Evolutionary conservation across 805 yeast genomes (phyloP).

Genomic region (Debaryomyces tyrocola): DNA sequence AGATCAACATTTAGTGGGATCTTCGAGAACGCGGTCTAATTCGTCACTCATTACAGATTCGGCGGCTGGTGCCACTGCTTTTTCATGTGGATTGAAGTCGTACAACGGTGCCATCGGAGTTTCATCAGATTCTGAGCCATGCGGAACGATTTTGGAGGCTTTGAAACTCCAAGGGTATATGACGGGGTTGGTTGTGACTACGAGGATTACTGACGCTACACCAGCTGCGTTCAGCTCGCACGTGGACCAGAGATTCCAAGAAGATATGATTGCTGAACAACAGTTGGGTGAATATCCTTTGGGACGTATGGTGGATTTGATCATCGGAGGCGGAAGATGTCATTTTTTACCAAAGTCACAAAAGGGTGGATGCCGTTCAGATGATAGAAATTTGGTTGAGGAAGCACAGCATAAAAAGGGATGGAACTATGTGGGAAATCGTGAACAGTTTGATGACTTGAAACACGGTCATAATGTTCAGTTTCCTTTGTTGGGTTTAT

Average conservation of each 20-base stretch:
- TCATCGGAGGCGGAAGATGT: constrained; percentile 90
- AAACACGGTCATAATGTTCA: constrained; percentile 59
- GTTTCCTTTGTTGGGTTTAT: constrained; percentile 74
- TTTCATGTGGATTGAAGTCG: constrained; percentile 77
- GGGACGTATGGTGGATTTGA: constrained; percentile 77
- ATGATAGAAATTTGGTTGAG: constrained; percentile 63
- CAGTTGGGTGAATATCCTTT: constrained; percentile 80
- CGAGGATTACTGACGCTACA: constrained; percentile 91
- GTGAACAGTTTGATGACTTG: constrained; percentile 55
- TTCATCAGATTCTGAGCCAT: constrained; percentile 62
- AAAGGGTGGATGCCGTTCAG: constrained; percentile 68
- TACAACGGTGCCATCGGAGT: constrained; percentile 95
- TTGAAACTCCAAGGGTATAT: constrained; percentile 75
- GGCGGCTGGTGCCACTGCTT: constrained; percentile 97
- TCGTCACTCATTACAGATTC: constrained; percentile 84
- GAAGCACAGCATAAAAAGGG: constrained; percentile 58
- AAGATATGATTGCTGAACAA: constrained; percentile 84
- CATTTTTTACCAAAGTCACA: constrained; percentile 60
- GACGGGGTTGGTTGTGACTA: constrained; percentile 91
- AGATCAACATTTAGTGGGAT: constrained; percentile 75
- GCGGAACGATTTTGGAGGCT: constrained; percentile 88
- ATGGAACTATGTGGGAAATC: constrained; percentile 63
- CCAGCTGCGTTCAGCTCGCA: constrained; percentile 90
- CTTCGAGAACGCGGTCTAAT: constrained; percentile 80
- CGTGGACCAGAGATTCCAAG: constrained; percentile 71